Conservation (phyloP, 2,329 filamentous ascomycete genomes). For the Corinectria fuckeliana region DNA sequence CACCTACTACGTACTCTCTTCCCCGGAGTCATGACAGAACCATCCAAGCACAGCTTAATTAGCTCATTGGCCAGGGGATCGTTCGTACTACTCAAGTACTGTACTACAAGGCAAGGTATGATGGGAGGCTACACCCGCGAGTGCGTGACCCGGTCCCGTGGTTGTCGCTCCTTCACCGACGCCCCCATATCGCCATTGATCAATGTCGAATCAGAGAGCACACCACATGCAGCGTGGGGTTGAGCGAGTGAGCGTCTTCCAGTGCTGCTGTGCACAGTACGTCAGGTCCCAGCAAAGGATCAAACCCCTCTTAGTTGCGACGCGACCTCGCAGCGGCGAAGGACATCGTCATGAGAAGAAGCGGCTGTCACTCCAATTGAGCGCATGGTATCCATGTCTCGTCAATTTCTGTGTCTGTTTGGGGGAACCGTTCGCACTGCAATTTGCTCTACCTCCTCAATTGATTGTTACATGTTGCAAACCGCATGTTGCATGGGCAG, state of each 20-base stretch:
- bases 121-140: neutral
- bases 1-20: neutral
- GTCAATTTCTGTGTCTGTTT: no score
- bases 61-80: neutral
- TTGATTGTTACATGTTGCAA: slow-evolving; percentile 7
- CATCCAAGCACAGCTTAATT: neutral
- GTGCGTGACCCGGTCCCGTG: slow-evolving; percentile 16
- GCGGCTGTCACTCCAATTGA: neutral
- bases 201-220: neutral
- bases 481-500: slow-evolving; percentile 1
- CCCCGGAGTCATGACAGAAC: neutral
- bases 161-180: slow-evolving; percentile 15
- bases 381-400: slow-evolving; percentile 1
- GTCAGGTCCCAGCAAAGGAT: neutral
- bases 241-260: no score
- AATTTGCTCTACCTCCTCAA: neutral
- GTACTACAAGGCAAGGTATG: no score
- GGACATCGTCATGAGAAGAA: neutral
- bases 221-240: neutral
- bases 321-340: neutral
- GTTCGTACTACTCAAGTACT: no score
- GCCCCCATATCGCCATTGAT: neutral
- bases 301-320: neutral
- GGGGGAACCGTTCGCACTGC: neutral
- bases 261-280: no score